A percentile compares a stretch with the other conserved stretches of the same genome.
Conservation (phyloP, 2,329 filamentous ascomycete species). For the Trichophyton benhamiae region DNA sequence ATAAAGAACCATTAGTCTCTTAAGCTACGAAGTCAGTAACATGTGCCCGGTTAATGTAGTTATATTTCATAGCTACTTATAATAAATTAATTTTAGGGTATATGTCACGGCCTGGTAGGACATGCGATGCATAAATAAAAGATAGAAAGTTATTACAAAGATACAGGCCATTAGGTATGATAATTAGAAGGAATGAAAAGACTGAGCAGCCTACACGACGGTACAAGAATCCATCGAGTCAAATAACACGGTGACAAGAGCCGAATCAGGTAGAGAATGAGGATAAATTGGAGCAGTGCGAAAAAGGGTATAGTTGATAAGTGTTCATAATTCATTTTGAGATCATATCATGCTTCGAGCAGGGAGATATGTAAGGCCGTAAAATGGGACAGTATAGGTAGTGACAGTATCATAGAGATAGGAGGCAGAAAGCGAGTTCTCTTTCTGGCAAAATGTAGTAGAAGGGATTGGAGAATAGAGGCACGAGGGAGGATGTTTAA, state of each 20-base stretch:
- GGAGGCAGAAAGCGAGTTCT: no score
- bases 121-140: not conserved
- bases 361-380: not conserved
- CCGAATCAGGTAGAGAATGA: not conserved
- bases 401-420: no score
- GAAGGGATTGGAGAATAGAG: not conserved
- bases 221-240: not conserved
- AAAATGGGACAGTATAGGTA: not conserved
- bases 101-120: not conserved
- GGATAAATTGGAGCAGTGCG: not conserved
- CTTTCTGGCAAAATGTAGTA: not conserved
- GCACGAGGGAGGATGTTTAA: no score
- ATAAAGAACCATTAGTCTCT: not conserved
- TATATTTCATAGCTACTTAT: not conserved
- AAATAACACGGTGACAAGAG: not conserved
- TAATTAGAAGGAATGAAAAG: not conserved
- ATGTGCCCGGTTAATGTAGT: no score
- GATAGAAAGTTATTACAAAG: not conserved
- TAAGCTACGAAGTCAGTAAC: not conserved
- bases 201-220: not conserved
- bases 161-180: not conserved
- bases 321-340: not conserved
- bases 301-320: not conserved
- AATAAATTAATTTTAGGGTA: not conserved
- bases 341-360: not conserved